Base-by-base conservation (phyloP, 164 flowering plant genomes). In the Magnolia kwangsiensis region DNA sequence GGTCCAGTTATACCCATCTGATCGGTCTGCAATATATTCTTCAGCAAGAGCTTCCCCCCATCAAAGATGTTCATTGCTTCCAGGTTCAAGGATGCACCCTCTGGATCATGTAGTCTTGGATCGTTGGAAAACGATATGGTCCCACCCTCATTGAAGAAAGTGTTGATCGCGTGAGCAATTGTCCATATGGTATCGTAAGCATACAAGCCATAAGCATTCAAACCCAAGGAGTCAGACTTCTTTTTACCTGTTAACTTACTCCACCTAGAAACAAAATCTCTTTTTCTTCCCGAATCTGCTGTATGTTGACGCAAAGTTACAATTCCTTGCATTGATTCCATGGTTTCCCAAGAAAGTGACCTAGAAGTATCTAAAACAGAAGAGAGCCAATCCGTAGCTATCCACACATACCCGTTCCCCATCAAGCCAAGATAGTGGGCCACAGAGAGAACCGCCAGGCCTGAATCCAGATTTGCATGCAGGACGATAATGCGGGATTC, bases 321-420 rank as follows among this genome's bases (percentile, higher is more conserved):
- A 81, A 92, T 91, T 77, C 99, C 99, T 86, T 94, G 98, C 77
- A 94, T 76, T 10, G 81, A 50, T 50, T 88, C 86, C 83, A 85
- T 82, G 24, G 66, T 82, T 6, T 84, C 86, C 3, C 76, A 66
- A 4, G 89, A 84, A 13, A 86, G 83, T 14, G 90, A 86, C 13
- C 78, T 75, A 66, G 68, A 69, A 24, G 96, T 80, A 83, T 96
- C 99, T 27, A 96, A 72, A 51, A 82, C 50, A 16, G 90, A 77
- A 31, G 99, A 83, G 7, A 96, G 90, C 98, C 98, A 92, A 78
- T 90, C 91, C 10, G 99, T 90, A 67, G 97, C 90, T 74, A 96
- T 89, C 99, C 99, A 94, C 51, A 88, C 98, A 86, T 85, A 96
- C 5, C 97, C 99, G 71, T 78, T 85, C 1, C 80, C 86, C 92